A percentile compares a stretch with the other conserved stretches of the same genome.
These are phyloP conservation scores for Fusarium proliferatum DNA, from an alignment of 2,329 filamentous ascomycete species.

Conservation along the genomic window DNA sequence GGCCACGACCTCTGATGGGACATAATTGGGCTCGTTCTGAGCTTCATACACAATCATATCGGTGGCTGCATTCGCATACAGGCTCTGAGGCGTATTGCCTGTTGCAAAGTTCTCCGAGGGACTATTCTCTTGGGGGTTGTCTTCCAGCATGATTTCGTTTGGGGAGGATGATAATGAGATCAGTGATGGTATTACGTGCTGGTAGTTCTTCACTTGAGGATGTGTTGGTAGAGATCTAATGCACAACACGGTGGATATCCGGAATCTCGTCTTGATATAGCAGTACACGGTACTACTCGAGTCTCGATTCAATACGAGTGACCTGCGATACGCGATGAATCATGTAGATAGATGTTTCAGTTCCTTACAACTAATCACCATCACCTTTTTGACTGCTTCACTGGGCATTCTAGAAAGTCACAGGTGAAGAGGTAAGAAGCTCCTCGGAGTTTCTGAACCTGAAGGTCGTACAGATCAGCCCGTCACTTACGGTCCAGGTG, in stretches of 20 bases:
- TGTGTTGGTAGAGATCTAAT: background rate
- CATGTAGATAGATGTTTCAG: accelerated
- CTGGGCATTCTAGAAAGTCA: background rate
- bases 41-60: background rate
- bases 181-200: no score
- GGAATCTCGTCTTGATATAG: background rate
- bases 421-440: background rate
- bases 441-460: accelerated
- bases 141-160: background rate
- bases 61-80: accelerated
- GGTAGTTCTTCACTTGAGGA: accelerated
- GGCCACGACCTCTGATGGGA: no score
- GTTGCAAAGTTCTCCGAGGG: accelerated
- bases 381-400: background rate
- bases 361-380: accelerated
- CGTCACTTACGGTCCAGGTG: background rate
- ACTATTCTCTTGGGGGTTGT: no score
- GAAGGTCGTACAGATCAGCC: background rate
- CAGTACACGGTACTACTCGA: accelerated
- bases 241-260: accelerated
- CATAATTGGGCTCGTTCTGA: background rate
- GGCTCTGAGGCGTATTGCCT: background rate
- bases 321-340: no score
- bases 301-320: background rate
- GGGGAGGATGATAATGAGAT: accelerated